These are phyloP conservation scores for Fusarium hostae DNA, from an alignment of 2,329 filamentous ascomycete genomes.

Conservation along the genomic window DNA sequence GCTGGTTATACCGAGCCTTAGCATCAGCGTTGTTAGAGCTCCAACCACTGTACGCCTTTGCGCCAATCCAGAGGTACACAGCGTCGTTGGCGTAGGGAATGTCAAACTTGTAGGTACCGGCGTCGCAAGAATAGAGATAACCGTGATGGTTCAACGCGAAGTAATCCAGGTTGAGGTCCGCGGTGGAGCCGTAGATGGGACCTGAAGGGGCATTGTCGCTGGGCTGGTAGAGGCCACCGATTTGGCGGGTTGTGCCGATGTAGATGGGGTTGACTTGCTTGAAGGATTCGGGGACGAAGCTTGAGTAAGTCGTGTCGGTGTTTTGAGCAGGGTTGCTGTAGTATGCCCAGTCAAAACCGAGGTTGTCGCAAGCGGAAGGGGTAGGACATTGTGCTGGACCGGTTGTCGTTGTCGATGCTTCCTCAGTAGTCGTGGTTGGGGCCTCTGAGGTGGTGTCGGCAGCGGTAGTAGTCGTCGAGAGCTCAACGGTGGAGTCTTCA, in stretches of 20 bases:
- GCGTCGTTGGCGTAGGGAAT: conserved; percentile 13
- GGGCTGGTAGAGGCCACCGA: not conserved
- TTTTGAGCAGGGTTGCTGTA: not conserved
- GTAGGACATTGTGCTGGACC: not conserved
- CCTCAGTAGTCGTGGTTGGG: not conserved
- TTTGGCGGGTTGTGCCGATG: not conserved
- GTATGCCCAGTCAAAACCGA: conserved; percentile 17
- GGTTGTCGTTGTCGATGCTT: not conserved
- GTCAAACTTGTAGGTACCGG: conserved; percentile 4
- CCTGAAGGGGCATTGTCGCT: accelerated
- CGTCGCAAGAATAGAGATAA: not conserved
- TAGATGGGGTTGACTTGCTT: not conserved
- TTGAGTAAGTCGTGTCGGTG: conserved; percentile 12
- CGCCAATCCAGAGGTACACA: not conserved
- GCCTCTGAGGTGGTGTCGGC: not conserved
- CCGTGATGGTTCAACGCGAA: conserved; percentile 12
- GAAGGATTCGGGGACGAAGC: not conserved
- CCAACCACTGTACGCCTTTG: not conserved
- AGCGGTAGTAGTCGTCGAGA: not conserved
- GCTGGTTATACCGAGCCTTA: conserved; percentile 3
- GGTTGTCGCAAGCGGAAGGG: not conserved
- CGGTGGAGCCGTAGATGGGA: not conserved
- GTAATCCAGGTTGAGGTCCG: accelerated
- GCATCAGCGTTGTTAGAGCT: not conserved
- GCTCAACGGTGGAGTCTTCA: not conserved